Conservation (phyloP, 2,329 filamentous ascomycete species). For the Aspergillus awamori region DNA sequence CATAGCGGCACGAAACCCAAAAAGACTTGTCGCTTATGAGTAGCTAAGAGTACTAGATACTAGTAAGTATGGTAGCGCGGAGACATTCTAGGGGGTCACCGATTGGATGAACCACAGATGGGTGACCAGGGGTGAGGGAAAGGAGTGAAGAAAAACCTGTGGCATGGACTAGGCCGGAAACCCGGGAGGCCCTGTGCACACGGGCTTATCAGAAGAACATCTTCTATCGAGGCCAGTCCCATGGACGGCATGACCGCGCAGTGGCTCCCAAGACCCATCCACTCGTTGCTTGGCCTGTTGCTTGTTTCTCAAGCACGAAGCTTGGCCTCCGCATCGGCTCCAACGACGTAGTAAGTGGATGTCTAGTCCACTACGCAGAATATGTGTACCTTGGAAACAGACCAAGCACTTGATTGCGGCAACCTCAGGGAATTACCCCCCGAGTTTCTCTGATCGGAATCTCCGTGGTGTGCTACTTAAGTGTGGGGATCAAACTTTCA, state of each 20-base stretch:
- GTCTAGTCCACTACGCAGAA: too few species aligned
- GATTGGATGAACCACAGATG: background rate
- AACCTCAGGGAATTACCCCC: too few species aligned
- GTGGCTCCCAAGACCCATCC: background rate
- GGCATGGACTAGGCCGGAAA: background rate
- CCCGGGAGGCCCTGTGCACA: background rate
- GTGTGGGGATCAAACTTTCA: background rate
- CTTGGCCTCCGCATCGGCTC: background rate
- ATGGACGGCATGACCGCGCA: background rate
- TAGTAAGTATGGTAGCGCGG: background rate
- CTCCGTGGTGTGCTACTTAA: background rate
- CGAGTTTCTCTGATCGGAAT: background rate
- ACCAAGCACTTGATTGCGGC: background rate
- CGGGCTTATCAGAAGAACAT: background rate
- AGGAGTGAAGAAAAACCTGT: too few species aligned
- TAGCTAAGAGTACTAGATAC: too few species aligned
- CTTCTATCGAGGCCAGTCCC: background rate
- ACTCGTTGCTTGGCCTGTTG: background rate
- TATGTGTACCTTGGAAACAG: background rate
- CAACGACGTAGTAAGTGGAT: too few species aligned
- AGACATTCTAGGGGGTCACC: background rate
- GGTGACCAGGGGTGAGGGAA: too few species aligned
- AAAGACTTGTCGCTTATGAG: background rate
- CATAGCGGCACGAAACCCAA: background rate
- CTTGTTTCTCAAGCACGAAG: constrained; percentile 3